Conservation (phyloP, 2,329 filamentous ascomycete species). For the Fragosphaeria purpurea region DNA sequence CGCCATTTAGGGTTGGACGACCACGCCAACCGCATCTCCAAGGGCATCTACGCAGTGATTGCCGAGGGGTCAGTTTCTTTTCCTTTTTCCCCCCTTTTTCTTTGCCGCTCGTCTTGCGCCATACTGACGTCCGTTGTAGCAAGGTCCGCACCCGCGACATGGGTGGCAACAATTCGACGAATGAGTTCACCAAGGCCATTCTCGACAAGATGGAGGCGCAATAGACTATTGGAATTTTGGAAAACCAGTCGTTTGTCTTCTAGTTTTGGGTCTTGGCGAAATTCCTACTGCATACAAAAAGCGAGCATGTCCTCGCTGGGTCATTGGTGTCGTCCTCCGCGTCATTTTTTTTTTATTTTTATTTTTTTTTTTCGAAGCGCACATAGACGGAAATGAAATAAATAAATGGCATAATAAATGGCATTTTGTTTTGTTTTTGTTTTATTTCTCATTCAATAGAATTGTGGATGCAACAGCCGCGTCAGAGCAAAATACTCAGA, state of each 20-base stretch:
- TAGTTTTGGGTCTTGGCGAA: neutral
- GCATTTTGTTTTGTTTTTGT: too few species aligned
- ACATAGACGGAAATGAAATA: slow-evolving; percentile 7
- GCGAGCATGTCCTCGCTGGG: too few species aligned
- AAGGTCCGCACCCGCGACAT: slow-evolving; percentile 88
- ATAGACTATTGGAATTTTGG: slow-evolving; percentile 25
- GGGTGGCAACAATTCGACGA: slow-evolving; percentile 80
- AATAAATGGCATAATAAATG: neutral
- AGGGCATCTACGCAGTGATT: slow-evolving; percentile 69
- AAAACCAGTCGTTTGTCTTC: neutral
- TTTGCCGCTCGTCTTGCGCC: neutral
- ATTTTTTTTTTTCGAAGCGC: slow-evolving; percentile 5
- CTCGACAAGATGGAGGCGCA: slow-evolving; percentile 87
- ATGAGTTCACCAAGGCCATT: slow-evolving; percentile 92
- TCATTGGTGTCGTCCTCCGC: too few species aligned
- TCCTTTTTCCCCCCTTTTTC: neutral
- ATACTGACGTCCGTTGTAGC: slow-evolving; percentile 43
- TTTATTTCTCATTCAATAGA: too few species aligned
- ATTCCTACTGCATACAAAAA: too few species aligned
- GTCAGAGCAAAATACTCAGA: too few species aligned
- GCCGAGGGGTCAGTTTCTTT: slow-evolving; percentile 65
- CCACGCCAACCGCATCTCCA: slow-evolving; percentile 96
- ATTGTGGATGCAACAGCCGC: too few species aligned
- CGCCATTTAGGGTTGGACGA: slow-evolving; percentile 95
- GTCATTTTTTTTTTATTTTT: neutral